Evolutionary conservation across 108 stramenopile species (phyloP).

Genomic region (Cyclotella atomus): DNA sequence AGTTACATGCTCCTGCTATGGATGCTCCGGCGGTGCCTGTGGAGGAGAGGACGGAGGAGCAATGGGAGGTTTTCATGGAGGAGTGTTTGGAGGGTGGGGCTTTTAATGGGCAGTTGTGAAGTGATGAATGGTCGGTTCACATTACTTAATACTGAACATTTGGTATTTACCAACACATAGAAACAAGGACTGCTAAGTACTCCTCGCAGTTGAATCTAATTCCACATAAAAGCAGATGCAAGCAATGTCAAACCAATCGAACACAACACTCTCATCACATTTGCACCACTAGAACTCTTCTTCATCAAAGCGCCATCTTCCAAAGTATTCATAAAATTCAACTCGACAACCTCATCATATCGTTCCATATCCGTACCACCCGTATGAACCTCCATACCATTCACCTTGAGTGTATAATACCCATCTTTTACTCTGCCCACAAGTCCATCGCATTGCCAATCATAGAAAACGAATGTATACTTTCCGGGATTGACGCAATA

Average conservation of each 20-base stretch:
- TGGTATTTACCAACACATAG: too few species aligned
- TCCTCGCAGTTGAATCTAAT: too few species aligned
- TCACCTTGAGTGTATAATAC: constrained; percentile 35
- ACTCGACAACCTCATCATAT: constrained; percentile 32
- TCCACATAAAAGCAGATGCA: too few species aligned
- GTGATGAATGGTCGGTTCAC: not conserved
- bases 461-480: constrained; percentile 44
- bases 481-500: constrained; percentile 47
- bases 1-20: not conserved
- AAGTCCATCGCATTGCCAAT: constrained; percentile 51
- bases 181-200: too few species aligned
- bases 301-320: too few species aligned
- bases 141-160: not conserved
- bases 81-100: not conserved
- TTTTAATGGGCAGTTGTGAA: not conserved
- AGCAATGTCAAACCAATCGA: too few species aligned
- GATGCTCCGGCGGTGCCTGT: not conserved
- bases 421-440: constrained; percentile 26
- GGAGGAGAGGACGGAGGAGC: not conserved
- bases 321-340: constrained; percentile 21
- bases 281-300: too few species aligned
- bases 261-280: too few species aligned
- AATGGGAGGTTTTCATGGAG: not conserved
- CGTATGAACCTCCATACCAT: constrained; percentile 32
- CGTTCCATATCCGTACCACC: constrained; percentile 29